Base-by-base conservation (phyloP, 2,329 filamentous ascomycete genomes). In the Penicillium brasilianum region DNA sequence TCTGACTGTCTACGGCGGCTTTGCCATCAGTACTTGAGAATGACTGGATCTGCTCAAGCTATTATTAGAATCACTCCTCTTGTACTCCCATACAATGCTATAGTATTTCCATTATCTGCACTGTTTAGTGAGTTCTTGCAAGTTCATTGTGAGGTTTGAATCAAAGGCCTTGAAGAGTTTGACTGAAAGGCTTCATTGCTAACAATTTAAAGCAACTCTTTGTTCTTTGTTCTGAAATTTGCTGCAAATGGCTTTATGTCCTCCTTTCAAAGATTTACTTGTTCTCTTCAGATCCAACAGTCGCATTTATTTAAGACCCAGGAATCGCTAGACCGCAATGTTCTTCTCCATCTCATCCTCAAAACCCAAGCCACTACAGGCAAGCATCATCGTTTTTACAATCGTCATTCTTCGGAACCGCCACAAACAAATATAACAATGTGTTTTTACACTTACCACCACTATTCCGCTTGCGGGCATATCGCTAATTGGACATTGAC, bases 391-490 rank as follows among this genome's bases (percentile, higher is more conserved):
- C 7, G 3, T 44, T 20, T 25, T 13, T 14, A 25, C 41, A 18
- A 9, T 34, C 34, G 5, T 14, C 10, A 9, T 28, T 28, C 8
- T 6, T 4, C 7, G 2, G 14, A 46, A n/a, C 5, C 6, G n/a
- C 43, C 20, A 18, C 25, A 30, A 30, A 34, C 10, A 48, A 49
- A 9, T 30, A 32, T 52, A 20, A 61, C 8, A n/a, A 74, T 74
- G 71, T 74, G 71, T 37, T 51, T 61, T 8, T 58, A 69, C 36
- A 70, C 58, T n/a, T 72, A 69, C 46, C 69, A 73, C 49, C 71
- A 72, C 57, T 71, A 70, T 48, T 58, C 63, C 11, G 18, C 11
- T 36, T 74, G 71, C 51, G 71, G 72, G 14, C 72, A 74, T 46
- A 72, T 74, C 37, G 59, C 68, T 49, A 65, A 63, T 39, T 73